A percentile compares a stretch with the other conserved stretches of the same genome.
phyloP scores from a whole-genome alignment of 164 flowering plant genomes.

The Annona squamosa region DNA sequence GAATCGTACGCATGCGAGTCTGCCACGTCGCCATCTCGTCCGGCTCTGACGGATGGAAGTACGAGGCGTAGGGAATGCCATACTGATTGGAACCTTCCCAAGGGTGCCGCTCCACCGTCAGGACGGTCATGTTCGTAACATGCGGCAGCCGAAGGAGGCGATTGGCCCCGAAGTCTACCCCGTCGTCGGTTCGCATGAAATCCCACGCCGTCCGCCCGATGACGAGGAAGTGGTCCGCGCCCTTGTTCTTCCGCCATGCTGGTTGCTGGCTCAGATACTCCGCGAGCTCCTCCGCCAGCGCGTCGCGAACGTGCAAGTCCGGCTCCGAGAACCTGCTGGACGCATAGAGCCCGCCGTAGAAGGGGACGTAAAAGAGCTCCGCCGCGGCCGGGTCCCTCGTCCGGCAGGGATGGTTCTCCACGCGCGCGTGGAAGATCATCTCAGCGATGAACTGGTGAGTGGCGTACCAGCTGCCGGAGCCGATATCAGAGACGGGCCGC shows the following conservation, averaged over 20 bases:
- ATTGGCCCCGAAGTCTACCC: constrained; percentile 49
- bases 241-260: constrained; percentile 31
- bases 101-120: constrained; percentile 57
- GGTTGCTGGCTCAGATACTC: constrained; percentile 25
- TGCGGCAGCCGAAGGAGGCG: constrained; percentile 22
- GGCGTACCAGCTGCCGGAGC: constrained; percentile 31
- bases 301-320: constrained; percentile 23
- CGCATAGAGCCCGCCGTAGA: constrained; percentile 36
- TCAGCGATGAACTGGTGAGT: constrained; percentile 55
- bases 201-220: constrained; percentile 69
- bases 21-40: constrained; percentile 40
- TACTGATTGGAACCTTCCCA: constrained; percentile 44
- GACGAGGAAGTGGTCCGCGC: constrained; percentile 51
- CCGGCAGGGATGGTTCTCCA: constrained; percentile 27
- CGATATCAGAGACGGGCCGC: constrained; percentile 19
- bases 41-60: constrained; percentile 44
- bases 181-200: constrained; percentile 28
- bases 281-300: constrained; percentile 29
- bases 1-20: constrained; percentile 11
- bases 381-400: constrained; percentile 18
- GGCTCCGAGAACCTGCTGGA: constrained; percentile 40
- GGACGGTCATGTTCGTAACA: constrained; percentile 49
- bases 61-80: constrained; percentile 63
- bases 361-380: constrained; percentile 25
- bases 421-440: constrained; percentile 44